A percentile compares a stretch with the other conserved stretches of the same genome.
Conservation (phyloP, 1,284 basidiomycete species). For the Microstroma glucosiphilum region DNA sequence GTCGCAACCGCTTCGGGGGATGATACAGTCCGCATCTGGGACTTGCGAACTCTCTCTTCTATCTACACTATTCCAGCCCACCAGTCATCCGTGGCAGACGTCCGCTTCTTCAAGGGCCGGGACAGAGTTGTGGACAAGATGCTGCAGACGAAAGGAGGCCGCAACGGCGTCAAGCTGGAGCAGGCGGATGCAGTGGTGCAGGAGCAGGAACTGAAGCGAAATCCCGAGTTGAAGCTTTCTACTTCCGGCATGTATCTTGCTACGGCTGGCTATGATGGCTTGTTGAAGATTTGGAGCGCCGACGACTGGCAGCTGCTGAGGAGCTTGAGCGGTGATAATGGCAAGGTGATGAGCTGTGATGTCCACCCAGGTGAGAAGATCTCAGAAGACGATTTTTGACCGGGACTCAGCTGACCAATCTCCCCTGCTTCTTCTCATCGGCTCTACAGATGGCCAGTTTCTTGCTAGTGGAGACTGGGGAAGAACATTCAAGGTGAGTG, state of each 20-base stretch:
- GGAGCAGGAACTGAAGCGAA: conserved; percentile 14
- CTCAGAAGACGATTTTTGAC: background rate
- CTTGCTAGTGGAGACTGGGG: conserved; percentile 22
- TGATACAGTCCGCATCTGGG: conserved; percentile 97
- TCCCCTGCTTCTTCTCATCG: conserved; percentile 3
- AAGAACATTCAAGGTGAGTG: conserved; percentile 21
- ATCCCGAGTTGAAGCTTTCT: conserved; percentile 49
- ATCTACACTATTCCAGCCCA: conserved; percentile 97
- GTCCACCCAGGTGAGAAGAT: conserved; percentile 52
- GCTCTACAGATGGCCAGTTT: conserved; percentile 15
- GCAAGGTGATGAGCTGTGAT: conserved; percentile 97
- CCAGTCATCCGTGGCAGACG: conserved; percentile 84
- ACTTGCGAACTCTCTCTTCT: conserved; percentile 81
- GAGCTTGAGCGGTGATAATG: conserved; percentile 82
- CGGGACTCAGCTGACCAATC: conserved; percentile 4
- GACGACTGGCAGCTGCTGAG: conserved; percentile 93
- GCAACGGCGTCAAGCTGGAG: conserved; percentile 9
- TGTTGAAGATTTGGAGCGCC: conserved; percentile 92
- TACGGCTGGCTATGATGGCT: conserved; percentile 87
- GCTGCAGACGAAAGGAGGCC: conserved; percentile 53
- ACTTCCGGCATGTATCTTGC: conserved; percentile 75
- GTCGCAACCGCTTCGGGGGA: conserved; percentile 93
- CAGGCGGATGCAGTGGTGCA: conserved; percentile 11
- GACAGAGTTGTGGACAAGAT: conserved; percentile 8
- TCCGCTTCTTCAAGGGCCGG: conserved; percentile 73